These are phyloP conservation scores for Taiozyma sp. DNA, from an alignment of 1,139 yeast species.

Conservation along the genomic window DNA sequence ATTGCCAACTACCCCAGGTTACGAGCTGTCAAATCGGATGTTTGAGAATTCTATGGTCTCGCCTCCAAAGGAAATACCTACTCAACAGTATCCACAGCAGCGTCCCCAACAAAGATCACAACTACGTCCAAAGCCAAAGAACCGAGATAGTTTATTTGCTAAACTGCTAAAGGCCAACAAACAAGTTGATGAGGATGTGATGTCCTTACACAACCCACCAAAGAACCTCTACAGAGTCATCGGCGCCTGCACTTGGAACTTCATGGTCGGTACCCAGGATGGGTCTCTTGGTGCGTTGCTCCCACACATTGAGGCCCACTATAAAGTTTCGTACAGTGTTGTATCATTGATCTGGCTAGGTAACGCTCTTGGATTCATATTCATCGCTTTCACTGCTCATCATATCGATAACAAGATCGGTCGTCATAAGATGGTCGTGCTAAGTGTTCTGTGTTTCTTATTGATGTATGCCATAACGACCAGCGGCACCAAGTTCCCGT, in stretches of 20 bases:
- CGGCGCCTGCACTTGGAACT: slow-evolving; percentile 37
- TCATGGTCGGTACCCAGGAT: slow-evolving; percentile 32
- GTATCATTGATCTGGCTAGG: slow-evolving; percentile 43
- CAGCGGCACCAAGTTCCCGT: slow-evolving; percentile 20
- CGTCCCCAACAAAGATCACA: not conserved
- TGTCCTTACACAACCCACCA: slow-evolving; percentile 32
- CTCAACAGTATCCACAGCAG: not conserved
- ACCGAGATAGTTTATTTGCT: not conserved
- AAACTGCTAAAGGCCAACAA: not conserved
- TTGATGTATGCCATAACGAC: slow-evolving; percentile 20
- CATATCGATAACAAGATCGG: slow-evolving; percentile 38
- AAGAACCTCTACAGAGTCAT: slow-evolving; percentile 39
- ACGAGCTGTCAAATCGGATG: slow-evolving; percentile 19
- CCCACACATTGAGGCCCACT: slow-evolving; percentile 37
- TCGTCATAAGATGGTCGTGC: slow-evolving; percentile 19
- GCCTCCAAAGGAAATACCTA: not conserved
- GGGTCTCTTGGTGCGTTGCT: slow-evolving; percentile 43
- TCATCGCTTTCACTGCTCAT: slow-evolving; percentile 34
- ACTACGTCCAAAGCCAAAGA: not conserved
- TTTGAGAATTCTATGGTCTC: slow-evolving; percentile 6
- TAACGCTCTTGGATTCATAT: slow-evolving; percentile 37
- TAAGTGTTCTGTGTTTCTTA: slow-evolving; percentile 21
- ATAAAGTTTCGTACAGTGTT: slow-evolving; percentile 34
- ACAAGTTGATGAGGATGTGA: not conserved
- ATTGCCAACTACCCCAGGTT: slow-evolving; percentile 32